Percentiles rank a stretch among this genome's conserved stretches.
phyloP scores from a whole-genome alignment of 2,329 filamentous ascomycete species.

The Pseudogymnoascus sp. region DNA sequence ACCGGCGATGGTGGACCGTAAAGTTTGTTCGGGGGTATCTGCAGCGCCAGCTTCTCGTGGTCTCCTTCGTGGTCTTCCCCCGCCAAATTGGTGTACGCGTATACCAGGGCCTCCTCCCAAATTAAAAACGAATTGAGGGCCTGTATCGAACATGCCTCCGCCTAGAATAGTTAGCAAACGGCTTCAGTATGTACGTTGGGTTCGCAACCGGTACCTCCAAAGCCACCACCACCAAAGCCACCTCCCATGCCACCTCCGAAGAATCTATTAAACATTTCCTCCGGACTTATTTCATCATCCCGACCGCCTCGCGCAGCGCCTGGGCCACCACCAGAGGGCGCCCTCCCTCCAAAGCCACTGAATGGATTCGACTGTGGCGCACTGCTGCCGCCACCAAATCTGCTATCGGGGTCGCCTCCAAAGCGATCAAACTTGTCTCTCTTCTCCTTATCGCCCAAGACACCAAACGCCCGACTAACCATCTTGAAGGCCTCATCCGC shows the following conservation, averaged over 20 bases:
- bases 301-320: conserved; percentile 52
- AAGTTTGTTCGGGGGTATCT: conserved; percentile 44
- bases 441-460: conserved; percentile 91
- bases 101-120: conserved; percentile 87
- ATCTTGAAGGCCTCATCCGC: conserved; percentile 99
- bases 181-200: conserved; percentile 30
- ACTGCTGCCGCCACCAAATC: conserved; percentile 55
- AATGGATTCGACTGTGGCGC: conserved; percentile 58
- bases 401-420: conserved; percentile 85
- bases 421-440: conserved; percentile 80
- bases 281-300: conserved; percentile 88
- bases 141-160: conserved; percentile 60
- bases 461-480: conserved; percentile 88
- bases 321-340: conserved; percentile 24
- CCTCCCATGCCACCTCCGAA: conserved; percentile 62
- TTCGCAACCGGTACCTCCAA: conserved; percentile 54
- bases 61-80: conserved; percentile 66
- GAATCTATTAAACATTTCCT: conserved; percentile 96
- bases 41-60: conserved; percentile 57
- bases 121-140: conserved; percentile 91
- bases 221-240: conserved; percentile 43
- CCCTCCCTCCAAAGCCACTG: conserved; percentile 49
- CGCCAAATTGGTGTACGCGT: conserved; percentile 92
- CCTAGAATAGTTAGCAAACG: conserved; percentile 30
- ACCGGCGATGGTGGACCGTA: conserved; percentile 54